Conservation (phyloP, 371 early-diverging fungal species). For the Mucor circinelloides region DNA sequence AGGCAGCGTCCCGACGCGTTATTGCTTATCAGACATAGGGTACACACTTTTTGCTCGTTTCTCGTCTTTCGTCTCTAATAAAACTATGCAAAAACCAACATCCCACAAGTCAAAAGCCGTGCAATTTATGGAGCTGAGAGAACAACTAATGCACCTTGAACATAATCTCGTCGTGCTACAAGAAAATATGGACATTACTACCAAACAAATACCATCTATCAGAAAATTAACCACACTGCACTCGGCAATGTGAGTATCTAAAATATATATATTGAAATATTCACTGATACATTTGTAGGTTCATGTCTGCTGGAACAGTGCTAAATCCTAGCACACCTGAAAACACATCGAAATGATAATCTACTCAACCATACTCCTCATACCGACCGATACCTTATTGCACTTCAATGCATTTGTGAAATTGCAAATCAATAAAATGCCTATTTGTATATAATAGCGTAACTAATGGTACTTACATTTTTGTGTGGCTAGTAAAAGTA, state of each 20-base stretch:
- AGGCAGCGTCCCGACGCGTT: not conserved
- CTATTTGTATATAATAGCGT: not conserved
- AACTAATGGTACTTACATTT: no score
- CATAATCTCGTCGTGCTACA: constrained; percentile 18
- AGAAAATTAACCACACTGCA: constrained; percentile 29
- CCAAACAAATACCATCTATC: constrained; percentile 25
- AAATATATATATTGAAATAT: not conserved
- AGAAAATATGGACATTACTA: constrained; percentile 20
- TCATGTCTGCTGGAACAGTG: not conserved
- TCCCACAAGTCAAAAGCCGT: constrained; percentile 14
- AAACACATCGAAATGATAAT: no score
- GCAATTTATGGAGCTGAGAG: constrained; percentile 22
- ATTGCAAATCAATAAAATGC: no score
- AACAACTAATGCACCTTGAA: constrained; percentile 17
- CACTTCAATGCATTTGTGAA: no score
- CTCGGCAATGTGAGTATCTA: constrained; percentile 28
- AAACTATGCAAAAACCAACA: not conserved
- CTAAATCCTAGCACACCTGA: not conserved
- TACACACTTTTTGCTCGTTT: not conserved
- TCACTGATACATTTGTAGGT: not conserved
- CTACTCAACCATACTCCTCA: no score
- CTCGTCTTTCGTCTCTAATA: not conserved
- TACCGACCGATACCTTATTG: no score
- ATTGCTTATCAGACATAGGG: no score
- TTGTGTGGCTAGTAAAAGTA: no score